phyloP scores from a whole-genome alignment of 305 asterid species.

The Fraxinus sp. region DNA sequence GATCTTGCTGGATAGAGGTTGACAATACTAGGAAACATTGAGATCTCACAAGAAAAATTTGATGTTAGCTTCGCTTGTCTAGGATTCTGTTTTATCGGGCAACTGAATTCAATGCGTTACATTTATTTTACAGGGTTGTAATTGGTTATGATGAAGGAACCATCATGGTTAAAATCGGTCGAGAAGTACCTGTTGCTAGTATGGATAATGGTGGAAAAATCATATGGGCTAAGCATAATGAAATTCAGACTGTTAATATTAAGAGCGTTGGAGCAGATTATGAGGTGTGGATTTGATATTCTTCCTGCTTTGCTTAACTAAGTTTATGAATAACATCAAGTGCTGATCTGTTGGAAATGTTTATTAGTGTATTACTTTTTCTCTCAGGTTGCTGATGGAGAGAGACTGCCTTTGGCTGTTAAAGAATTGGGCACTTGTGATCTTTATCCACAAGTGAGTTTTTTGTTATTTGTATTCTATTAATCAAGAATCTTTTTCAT shows the following conservation, averaged over 20 bases:
- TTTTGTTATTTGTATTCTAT: conserved; percentile 21
- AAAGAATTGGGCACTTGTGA: conserved; percentile 98
- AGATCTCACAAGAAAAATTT: conserved; percentile 13
- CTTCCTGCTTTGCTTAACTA: conserved; percentile 11
- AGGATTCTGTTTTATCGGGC: conserved; percentile 9
- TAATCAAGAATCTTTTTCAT: background rate
- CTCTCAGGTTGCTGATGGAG: conserved; percentile 93
- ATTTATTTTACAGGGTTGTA: conserved; percentile 62
- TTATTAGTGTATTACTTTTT: conserved; percentile 16
- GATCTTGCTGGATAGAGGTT: conserved; percentile 1
- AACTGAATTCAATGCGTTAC: conserved; percentile 21
- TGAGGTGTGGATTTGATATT: conserved; percentile 56
- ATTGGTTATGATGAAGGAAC: conserved; percentile 99
- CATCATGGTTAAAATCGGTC: conserved; percentile 91
- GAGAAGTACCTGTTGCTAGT: conserved; percentile 94
- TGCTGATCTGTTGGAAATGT: conserved; percentile 4
- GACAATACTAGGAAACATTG: conserved; percentile 5
- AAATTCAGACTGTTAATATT: conserved; percentile 93
- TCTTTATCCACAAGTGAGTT: conserved; percentile 87
- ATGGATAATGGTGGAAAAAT: conserved; percentile 98
- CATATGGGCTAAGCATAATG: conserved; percentile 98
- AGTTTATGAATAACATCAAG: background rate
- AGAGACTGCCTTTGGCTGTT: conserved; percentile 90
- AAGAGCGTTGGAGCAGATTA: conserved; percentile 90
- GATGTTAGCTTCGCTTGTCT: conserved; percentile 7